Conservation (phyloP, 106 monocot genomes). For the Cymbidium sinense region DNA sequence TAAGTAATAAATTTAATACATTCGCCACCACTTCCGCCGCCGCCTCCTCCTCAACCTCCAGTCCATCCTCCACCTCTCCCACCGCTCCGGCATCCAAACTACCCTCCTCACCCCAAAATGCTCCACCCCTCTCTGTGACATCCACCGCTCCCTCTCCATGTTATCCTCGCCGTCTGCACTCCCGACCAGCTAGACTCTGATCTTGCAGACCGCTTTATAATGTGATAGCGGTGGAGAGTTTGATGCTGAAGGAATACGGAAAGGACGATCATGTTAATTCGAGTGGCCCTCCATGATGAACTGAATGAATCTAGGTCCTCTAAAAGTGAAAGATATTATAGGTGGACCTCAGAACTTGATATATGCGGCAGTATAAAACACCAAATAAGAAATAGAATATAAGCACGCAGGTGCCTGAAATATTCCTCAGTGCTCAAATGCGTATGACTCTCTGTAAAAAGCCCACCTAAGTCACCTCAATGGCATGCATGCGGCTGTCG, state of each 20-base stretch:
- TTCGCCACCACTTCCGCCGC: constrained; percentile 40
- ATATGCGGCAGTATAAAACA: too few species aligned
- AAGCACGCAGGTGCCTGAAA: too few species aligned
- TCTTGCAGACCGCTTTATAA: constrained; percentile 67
- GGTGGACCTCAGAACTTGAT: too few species aligned
- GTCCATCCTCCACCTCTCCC: constrained; percentile 26
- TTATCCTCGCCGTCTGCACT: constrained; percentile 72
- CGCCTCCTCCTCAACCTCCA: constrained; percentile 52
- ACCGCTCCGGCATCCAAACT: constrained; percentile 37
- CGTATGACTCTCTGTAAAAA: too few species aligned
- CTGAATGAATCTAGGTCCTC: too few species aligned
- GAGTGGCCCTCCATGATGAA: too few species aligned
- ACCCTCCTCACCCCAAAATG: constrained; percentile 35
- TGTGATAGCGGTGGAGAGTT: constrained; percentile 54
- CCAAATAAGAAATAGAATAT: too few species aligned
- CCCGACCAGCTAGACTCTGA: constrained; percentile 35
- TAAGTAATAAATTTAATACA: too few species aligned
- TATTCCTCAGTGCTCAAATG: too few species aligned
- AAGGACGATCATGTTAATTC: constrained; percentile 27
- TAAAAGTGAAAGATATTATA: constrained; percentile 4
- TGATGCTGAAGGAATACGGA: constrained; percentile 34
- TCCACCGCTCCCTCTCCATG: constrained; percentile 41
- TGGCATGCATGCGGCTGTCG: too few species aligned
- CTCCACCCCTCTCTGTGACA: constrained; percentile 37
- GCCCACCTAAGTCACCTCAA: too few species aligned